Conservation (phyloP, 2,329 filamentous ascomycete genomes). For the Calonectria pseudoreteaudii region DNA sequence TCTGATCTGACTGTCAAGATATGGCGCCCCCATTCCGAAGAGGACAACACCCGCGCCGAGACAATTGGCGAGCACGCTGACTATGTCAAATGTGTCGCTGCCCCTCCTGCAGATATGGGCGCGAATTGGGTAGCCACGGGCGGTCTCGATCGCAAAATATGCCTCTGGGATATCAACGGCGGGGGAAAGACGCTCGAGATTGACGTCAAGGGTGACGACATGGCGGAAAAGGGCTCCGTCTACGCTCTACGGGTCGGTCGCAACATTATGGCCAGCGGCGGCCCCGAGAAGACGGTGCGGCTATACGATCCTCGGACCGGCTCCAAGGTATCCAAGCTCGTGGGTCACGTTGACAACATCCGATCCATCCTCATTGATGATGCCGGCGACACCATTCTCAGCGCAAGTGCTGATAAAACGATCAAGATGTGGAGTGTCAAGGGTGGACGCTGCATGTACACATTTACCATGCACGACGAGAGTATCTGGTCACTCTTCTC, state of each 20-base stretch:
- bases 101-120: slow-evolving; percentile 70
- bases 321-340: slow-evolving; percentile 93
- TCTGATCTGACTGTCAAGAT: slow-evolving; percentile 95
- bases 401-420: slow-evolving; percentile 94
- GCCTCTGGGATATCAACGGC: slow-evolving; percentile 92
- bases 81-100: slow-evolving; percentile 94
- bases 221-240: slow-evolving; percentile 90
- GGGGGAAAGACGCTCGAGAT: slow-evolving; percentile 89
- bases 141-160: slow-evolving; percentile 91
- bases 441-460: slow-evolving; percentile 96
- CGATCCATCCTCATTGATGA: slow-evolving; percentile 91
- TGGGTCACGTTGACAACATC: slow-evolving; percentile 95
- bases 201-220: slow-evolving; percentile 84
- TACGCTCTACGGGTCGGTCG: slow-evolving; percentile 88
- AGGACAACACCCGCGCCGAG: slow-evolving; percentile 63
- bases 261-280: slow-evolving; percentile 88
- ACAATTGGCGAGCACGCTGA: slow-evolving; percentile 94
- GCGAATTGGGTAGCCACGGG: slow-evolving; percentile 93
- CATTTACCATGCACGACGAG: slow-evolving; percentile 98
- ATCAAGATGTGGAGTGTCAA: slow-evolving; percentile 98
- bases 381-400: slow-evolving; percentile 90
- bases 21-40: slow-evolving; percentile 80
- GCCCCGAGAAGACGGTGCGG: slow-evolving; percentile 91
- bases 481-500: slow-evolving; percentile 98
- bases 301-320: slow-evolving; percentile 92